A percentile compares a stretch with the other conserved stretches of the same genome.
These are phyloP conservation scores for Mortierella sp. DNA, from an alignment of 371 early-diverging fungal genomes.

Conservation along the genomic window DNA sequence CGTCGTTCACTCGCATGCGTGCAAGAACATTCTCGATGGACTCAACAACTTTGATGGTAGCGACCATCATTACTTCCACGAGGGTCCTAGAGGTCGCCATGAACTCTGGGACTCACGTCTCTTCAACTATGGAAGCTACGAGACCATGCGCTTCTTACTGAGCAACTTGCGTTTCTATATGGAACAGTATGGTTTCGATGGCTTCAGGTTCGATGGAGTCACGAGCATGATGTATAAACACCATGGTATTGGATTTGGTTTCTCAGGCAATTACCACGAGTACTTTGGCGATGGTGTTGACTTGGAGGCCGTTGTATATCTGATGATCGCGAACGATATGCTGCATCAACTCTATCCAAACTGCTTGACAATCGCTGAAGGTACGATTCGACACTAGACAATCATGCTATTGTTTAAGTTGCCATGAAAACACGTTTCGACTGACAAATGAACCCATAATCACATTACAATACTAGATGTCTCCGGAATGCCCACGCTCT, in stretches of 20 bases:
- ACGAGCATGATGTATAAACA: conserved; percentile 96
- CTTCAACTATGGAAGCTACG: conserved; percentile 94
- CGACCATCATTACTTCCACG: conserved; percentile 96
- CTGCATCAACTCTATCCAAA: conserved; percentile 84
- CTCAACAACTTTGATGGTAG: conserved; percentile 96
- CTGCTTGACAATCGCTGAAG: conserved; percentile 92
- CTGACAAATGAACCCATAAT: too few species aligned
- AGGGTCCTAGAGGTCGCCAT: conserved; percentile 87
- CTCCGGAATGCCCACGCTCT: conserved; percentile 98
- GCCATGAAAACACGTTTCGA: background rate
- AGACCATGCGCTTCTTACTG: conserved; percentile 92
- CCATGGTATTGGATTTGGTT: conserved; percentile 95
- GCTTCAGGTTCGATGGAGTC: conserved; percentile 98
- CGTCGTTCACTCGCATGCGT: conserved; percentile 97
- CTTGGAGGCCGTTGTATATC: conserved; percentile 87
- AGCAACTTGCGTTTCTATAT: conserved; percentile 95
- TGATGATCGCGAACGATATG: conserved; percentile 93
- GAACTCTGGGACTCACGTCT: conserved; percentile 95
- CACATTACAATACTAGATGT: conserved; percentile 73
- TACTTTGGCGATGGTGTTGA: conserved; percentile 92
- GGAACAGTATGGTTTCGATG: conserved; percentile 92
- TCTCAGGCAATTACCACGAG: conserved; percentile 93
- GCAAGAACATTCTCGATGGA: conserved; percentile 95
- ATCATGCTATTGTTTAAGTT: too few species aligned
- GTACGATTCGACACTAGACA: conserved; percentile 8